Conservation (phyloP, 768 basidiomycete species). For the Suillus clintonianus region DNA sequence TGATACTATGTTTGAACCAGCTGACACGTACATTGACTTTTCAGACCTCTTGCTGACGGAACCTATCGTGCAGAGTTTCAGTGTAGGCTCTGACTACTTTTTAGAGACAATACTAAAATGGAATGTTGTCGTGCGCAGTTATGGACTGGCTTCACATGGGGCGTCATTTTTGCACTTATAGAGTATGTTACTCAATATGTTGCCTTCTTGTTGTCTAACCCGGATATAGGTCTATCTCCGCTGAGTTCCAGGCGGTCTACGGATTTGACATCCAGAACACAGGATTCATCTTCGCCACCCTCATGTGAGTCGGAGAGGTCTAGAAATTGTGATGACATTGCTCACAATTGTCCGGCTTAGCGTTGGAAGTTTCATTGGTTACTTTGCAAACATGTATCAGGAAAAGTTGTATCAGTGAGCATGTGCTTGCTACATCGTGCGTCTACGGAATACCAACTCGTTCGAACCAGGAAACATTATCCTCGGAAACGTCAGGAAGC, state of each 20-base stretch:
- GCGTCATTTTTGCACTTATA: conserved; percentile 63
- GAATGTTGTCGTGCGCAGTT: conserved; percentile 36
- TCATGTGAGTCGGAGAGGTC: conserved; percentile 41
- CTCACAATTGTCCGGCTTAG: conserved; percentile 30
- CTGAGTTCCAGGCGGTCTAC: conserved; percentile 54
- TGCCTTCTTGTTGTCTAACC: background rate
- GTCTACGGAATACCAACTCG: background rate
- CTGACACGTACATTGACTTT: background rate
- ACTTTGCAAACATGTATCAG: conserved; percentile 42
- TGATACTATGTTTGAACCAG: background rate
- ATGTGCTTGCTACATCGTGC: background rate
- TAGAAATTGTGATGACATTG: background rate
- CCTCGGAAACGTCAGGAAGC: conserved; percentile 47
- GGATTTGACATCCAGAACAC: conserved; percentile 57
- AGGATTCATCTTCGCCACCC: conserved; percentile 56
- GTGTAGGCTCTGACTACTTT: conserved; percentile 36
- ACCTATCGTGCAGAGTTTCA: conserved; percentile 69
- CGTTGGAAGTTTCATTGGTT: conserved; percentile 50
- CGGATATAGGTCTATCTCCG: conserved; percentile 45
- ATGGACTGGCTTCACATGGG: conserved; percentile 72
- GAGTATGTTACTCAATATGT: conserved; percentile 35
- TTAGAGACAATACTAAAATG: background rate
- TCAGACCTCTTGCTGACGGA: conserved; percentile 37
- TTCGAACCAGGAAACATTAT: conserved; percentile 11
- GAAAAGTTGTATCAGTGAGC: conserved; percentile 46